Percentiles rank a stretch among this genome's conserved stretches.
These are phyloP conservation scores for Solanum hybrid DNA, from an alignment of 305 asterid species.

Conservation along the genomic window DNA sequence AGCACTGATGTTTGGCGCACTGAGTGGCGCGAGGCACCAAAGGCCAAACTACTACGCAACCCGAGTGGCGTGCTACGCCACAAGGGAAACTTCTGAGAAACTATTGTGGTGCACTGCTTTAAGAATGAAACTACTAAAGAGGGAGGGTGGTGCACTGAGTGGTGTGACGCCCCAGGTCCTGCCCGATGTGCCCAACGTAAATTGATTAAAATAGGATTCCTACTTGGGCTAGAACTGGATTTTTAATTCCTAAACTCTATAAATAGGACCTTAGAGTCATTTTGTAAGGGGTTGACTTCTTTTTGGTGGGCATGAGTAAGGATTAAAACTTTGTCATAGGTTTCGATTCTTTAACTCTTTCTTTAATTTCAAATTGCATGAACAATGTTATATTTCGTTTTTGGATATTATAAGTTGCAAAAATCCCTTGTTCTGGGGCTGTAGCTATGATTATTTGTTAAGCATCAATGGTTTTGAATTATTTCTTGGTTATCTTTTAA, in stretches of 20 bases:
- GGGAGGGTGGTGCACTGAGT: too few relatives aligned
- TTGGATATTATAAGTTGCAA: not conserved
- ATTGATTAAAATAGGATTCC: not conserved
- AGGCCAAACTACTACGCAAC: not conserved
- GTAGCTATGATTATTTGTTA: not conserved
- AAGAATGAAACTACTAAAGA: too few relatives aligned
- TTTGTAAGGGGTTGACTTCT: not conserved
- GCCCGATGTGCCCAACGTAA: not conserved
- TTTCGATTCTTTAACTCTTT: not conserved
- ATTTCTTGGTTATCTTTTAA: not conserved
- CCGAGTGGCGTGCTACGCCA: not conserved
- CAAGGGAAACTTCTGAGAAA: not conserved
- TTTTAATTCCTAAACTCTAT: not conserved
- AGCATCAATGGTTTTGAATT: not conserved
- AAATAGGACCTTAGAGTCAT: not conserved
- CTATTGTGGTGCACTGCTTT: not conserved
- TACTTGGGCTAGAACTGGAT: not conserved
- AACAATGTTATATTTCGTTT: too few relatives aligned
- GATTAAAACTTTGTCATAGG: not conserved
- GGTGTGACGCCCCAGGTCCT: not conserved
- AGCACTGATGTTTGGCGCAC: not conserved
- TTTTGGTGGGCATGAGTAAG: not conserved
- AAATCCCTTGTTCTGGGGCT: not conserved
- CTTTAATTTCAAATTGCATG: not conserved
- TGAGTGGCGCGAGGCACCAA: not conserved